Evolutionary conservation across 148 eudicot species (phyloP), one percentile per base, ranked within the genome.

Genomic region (Mesembryanthemum crystallinum): DNA sequence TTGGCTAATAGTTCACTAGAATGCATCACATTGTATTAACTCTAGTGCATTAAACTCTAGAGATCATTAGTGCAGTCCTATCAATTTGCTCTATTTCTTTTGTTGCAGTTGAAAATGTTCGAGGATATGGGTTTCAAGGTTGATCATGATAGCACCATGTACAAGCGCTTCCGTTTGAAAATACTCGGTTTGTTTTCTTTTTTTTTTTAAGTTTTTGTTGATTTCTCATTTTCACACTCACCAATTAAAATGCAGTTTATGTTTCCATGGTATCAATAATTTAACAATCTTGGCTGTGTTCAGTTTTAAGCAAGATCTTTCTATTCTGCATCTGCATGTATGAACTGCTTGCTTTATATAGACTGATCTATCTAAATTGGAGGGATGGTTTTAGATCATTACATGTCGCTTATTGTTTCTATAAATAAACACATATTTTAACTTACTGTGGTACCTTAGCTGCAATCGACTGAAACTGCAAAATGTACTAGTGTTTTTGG

Each of bases 121-220:
- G 96, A 93, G 83, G 86, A 86, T 52, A 88, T 93, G 96, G 97
- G 90, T 54, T 87, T 88, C 83, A 91, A 91, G 82, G 92, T 93
- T 82, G 94, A 93, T 72, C 94, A 66, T 64, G 73, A 71, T 60
- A 91, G 89, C 79, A 71, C 90, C 64, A 83, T 89, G 75, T 93
- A 93, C 87, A 93, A 89, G 78, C 94, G 98, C 72, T 91, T 93
- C 76, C 97, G 82, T 73, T 74, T 93, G 74, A 93, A 82, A 86
- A 79, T 88, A 45, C 68, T 93, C 73, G 98, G 98, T 85, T 62
- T 3, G 76, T 77, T 72, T 72, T 80, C 81, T 54, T 23, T 69
- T 17, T 21, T 12, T 51, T 66, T 21, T 18, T 57, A n/a, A n/a
- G n/a, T 15, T 60, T 8, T 60, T 29, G 4, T 10, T 28, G 12